Evolutionary conservation across 2,329 filamentous ascomycete species (phyloP).

Genomic region (Fusarium sp.): DNA sequence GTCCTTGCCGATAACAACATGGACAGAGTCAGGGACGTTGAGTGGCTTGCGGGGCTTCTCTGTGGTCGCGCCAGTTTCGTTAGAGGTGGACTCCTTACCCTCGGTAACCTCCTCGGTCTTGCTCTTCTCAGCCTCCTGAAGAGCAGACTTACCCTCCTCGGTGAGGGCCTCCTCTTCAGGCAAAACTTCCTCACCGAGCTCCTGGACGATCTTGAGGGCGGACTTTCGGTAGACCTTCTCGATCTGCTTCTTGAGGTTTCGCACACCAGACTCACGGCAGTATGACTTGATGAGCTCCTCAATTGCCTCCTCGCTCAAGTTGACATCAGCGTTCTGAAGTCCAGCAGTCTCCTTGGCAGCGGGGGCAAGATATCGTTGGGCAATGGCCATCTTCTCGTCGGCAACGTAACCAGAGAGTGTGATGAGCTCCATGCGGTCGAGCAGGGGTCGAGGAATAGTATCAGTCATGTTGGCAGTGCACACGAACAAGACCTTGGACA

Average conservation of each 20-base stretch:
- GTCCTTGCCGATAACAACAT: conserved; percentile 86
- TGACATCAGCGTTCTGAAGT: conserved; percentile 89
- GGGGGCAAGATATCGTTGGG: conserved; percentile 89
- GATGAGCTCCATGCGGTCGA: conserved; percentile 98
- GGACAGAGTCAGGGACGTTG: conserved; percentile 85
- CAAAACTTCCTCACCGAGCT: conserved; percentile 85
- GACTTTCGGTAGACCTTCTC: conserved; percentile 99
- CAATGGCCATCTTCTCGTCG: conserved; percentile 99
- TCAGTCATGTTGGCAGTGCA: conserved; percentile 99
- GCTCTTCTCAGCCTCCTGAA: conserved; percentile 77
- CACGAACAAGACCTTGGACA: conserved; percentile 97
- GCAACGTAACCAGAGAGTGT: conserved; percentile 95
- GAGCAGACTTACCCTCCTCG: conserved; percentile 82
- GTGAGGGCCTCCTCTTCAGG: conserved; percentile 85
- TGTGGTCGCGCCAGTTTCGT: conserved; percentile 55
- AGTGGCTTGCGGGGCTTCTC: conserved; percentile 79
- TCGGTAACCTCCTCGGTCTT: conserved; percentile 68
- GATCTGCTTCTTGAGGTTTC: conserved; percentile 99
- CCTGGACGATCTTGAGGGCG: conserved; percentile 95
- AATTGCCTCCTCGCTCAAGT: conserved; percentile 85
- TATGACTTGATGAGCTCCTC: conserved; percentile 98
- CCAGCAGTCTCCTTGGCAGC: conserved; percentile 95
- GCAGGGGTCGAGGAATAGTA: conserved; percentile 90
- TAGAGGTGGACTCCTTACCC: conserved; percentile 45
- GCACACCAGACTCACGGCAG: conserved; percentile 94